Evolutionary conservation across 2,329 filamentous ascomycete species (phyloP), one percentile per base, ranked within the genome.

Genomic region (Byssoonygena ceratinophila): DNA sequence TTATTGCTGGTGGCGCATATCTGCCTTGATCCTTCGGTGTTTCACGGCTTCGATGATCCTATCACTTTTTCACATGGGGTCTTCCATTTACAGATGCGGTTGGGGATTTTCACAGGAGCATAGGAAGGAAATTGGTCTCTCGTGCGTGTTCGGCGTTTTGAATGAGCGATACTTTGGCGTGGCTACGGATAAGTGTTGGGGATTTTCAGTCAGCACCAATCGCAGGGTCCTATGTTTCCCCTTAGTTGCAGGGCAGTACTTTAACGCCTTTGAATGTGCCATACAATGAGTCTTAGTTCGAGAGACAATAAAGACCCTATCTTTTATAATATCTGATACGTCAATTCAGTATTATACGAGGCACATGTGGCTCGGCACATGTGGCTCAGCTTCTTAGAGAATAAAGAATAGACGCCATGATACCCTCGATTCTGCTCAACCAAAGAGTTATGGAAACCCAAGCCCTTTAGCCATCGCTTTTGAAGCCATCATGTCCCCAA

Each of bases 1-100:
- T 96, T 11, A 76, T 97, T 56, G 89, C 89, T 20, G 88, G 86
- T 44, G 88, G 90, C 37, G 79, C 78, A 34, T 83, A 81, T 68
- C 64, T 83, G 63, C 80, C 80, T 34, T 71, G 56, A 68, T 5
- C 29, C 27, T 20, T 23, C 1, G 12, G 22, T 20, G 20, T 29
- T 7, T 14, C 23, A 18, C 22, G 25, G 12, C 4, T 22, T 3
- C 22, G 37, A 12, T 3, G n/a, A 23, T n/a, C 16, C 25, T 11
- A 23, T 32, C 23, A 20, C 37, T 4, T 31, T 18, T 39, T 22
- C n/a, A 14, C 7, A 29, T 31, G 18, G 4, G 22, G 16, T 31
- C 37, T 51, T 51, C 7, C n/a, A 18, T 29, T 29, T 51, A 18
- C 16, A 22, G 25, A 25, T 25, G 29, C 39, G 39, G 31, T 9